Conservation (phyloP, 2,329 filamentous ascomycete species). For the Stylonectria norvegica region DNA sequence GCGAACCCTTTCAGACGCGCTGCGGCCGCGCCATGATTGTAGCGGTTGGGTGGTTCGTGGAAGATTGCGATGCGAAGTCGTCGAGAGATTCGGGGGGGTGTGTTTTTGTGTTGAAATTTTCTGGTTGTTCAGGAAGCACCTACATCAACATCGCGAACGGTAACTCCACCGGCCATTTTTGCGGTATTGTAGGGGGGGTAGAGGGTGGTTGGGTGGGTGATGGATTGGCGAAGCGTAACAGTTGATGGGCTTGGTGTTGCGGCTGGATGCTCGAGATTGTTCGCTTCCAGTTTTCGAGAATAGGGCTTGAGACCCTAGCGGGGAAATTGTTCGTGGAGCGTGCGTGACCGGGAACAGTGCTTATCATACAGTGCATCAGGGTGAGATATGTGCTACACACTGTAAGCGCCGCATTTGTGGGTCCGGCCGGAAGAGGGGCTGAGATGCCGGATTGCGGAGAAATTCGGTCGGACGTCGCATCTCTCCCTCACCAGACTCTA, state of each 20-base stretch:
- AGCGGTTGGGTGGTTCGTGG: slow-evolving; percentile 16
- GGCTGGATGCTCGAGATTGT: slow-evolving; percentile 18
- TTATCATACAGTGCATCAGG: slow-evolving; percentile 1
- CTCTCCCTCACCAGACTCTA: no score
- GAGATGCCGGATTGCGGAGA: not conserved
- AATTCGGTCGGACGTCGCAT: not conserved
- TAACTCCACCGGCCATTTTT: slow-evolving; percentile 77
- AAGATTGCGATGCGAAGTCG: slow-evolving; percentile 30
- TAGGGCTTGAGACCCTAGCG: slow-evolving; percentile 36
- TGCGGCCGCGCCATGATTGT: slow-evolving; percentile 20
- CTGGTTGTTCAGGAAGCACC: slow-evolving; percentile 40
- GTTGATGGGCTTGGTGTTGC: slow-evolving; percentile 21
- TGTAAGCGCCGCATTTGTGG: slow-evolving; percentile 4
- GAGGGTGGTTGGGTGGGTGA: slow-evolving; percentile 29
- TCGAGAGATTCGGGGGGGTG: slow-evolving; percentile 17
- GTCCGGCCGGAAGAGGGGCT: not conserved
- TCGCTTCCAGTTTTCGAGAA: slow-evolving; percentile 23
- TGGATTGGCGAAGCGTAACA: slow-evolving; percentile 29
- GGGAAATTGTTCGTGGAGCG: slow-evolving; percentile 2
- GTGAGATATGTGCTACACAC: slow-evolving; percentile 3
- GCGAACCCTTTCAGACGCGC: slow-evolving; percentile 11
- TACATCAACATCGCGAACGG: slow-evolving; percentile 84
- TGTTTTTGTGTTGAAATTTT: not conserved
- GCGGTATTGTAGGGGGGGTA: slow-evolving; percentile 45
- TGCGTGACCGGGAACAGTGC: slow-evolving; percentile 26